Conservation (phyloP, 495 filamentous ascomycete species). For the Amniculicola lignicola region DNA sequence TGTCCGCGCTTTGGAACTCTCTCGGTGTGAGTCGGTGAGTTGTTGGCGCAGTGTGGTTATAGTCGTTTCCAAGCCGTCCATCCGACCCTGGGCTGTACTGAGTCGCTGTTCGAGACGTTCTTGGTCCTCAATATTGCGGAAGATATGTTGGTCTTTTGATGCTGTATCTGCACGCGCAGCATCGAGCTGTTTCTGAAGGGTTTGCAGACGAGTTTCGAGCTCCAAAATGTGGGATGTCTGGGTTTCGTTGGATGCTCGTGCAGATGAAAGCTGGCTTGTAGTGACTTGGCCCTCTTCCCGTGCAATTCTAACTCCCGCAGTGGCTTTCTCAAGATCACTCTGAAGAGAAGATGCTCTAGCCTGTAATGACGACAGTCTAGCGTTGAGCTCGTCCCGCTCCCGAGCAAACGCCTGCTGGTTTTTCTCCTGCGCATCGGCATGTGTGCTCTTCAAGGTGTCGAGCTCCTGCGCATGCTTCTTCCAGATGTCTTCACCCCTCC, state of each 20-base stretch:
- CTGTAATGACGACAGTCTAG: conserved; percentile 12
- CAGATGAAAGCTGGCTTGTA: not conserved
- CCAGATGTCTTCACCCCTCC: too few species aligned
- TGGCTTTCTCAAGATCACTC: conserved; percentile 21
- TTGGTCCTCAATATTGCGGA: conserved; percentile 28
- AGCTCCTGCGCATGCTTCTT: too few species aligned
- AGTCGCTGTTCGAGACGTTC: conserved; percentile 19
- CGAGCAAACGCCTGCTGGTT: conserved; percentile 7
- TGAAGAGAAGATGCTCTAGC: conserved; percentile 9
- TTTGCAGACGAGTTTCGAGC: conserved; percentile 17
- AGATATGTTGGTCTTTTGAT: conserved; percentile 22
- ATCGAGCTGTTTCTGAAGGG: conserved; percentile 21
- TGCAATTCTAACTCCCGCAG: conserved; percentile 13
- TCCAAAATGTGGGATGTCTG: conserved; percentile 1
- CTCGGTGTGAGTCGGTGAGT: conserved; percentile 15
- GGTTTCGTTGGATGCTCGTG: not conserved
- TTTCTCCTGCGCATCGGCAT: not conserved
- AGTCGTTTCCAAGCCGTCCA: conserved; percentile 22
- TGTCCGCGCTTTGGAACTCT: conserved; percentile 13
- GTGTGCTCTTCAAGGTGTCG: too few species aligned
- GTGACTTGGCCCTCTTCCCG: conserved; percentile 14
- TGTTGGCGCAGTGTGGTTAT: conserved; percentile 27
- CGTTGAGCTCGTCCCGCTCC: conserved; percentile 5
- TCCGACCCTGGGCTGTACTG: conserved; percentile 14
- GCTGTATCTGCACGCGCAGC: conserved; percentile 11